Percentiles rank a stretch among this genome's conserved stretches.
phyloP scores from a whole-genome alignment of 1,139 yeast species.

The Geotrichum reessii region DNA sequence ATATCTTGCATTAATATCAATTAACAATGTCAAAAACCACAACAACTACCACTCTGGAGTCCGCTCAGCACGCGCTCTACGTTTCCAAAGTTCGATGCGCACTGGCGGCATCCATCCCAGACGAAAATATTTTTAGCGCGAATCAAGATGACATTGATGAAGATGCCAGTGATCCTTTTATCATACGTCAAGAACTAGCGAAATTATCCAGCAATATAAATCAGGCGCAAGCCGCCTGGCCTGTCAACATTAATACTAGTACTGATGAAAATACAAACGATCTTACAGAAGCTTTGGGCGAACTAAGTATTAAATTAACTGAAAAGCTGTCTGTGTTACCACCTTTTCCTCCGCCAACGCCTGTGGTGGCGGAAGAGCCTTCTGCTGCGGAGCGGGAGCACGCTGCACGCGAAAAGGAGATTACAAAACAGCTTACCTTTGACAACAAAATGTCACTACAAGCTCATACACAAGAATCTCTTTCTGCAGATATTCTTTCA shows the following conservation, averaged over 20 bases:
- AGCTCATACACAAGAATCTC: constrained; percentile 39
- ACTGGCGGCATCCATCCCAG: neutral
- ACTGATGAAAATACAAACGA: neutral
- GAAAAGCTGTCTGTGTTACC: neutral
- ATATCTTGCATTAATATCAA: neutral
- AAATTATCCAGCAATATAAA: neutral
- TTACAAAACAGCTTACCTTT: constrained; percentile 16
- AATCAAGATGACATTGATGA: neutral
- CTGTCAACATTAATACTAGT: neutral
- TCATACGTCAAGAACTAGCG: neutral
- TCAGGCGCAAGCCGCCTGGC: neutral
- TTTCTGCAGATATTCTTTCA: constrained; percentile 44
- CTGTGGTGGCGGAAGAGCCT: neutral
- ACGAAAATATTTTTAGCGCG: neutral
- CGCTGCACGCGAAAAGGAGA: neutral
- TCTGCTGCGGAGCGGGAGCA: neutral
- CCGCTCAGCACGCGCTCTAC: neutral
- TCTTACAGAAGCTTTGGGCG: neutral
- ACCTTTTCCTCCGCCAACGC: neutral
- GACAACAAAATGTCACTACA: constrained; percentile 32
- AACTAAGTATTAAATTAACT: neutral
- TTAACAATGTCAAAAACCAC: neutral
- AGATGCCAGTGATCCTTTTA: neutral
- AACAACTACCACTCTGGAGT: neutral
- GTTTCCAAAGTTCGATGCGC: neutral